Percentiles rank a stretch among this genome's conserved stretches.
These are phyloP conservation scores for Trichosanthes cucumerina DNA, from an alignment of 306 rosid genomes.

Conservation along the genomic window DNA sequence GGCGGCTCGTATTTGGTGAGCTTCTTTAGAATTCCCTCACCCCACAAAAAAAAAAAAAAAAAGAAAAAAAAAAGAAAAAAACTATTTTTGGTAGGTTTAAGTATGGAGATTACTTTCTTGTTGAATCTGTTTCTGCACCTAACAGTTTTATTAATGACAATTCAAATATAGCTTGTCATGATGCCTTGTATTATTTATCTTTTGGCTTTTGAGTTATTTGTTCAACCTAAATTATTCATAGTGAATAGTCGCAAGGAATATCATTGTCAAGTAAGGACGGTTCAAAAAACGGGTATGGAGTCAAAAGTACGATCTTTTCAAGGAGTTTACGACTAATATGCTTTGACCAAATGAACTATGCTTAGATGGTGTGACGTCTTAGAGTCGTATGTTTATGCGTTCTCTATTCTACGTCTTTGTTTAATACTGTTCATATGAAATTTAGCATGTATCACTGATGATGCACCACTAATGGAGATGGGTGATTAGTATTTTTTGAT, in stretches of 20 bases:
- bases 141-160: conserved; percentile 2
- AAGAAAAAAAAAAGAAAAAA: background rate
- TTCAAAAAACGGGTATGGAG: background rate
- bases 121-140: background rate
- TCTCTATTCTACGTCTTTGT: background rate
- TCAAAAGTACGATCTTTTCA: no score
- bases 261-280: background rate
- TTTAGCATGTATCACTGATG: background rate
- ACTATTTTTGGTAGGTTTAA: conserved; percentile 6
- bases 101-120: conserved; percentile 5
- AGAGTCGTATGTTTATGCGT: background rate
- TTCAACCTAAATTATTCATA: no score
- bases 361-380: background rate
- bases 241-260: background rate
- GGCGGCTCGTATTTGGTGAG: conserved; percentile 5
- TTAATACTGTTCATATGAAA: background rate
- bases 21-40: background rate
- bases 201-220: background rate
- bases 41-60: background rate
- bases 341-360: background rate
- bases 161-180: background rate
- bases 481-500: background rate
- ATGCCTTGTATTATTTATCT: background rate
- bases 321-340: background rate
- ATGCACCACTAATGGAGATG: background rate